Evolutionary conservation across 148 eudicot genomes (phyloP), one percentile per base, ranked within the genome.

Genomic region (Nyssa sinensis): DNA sequence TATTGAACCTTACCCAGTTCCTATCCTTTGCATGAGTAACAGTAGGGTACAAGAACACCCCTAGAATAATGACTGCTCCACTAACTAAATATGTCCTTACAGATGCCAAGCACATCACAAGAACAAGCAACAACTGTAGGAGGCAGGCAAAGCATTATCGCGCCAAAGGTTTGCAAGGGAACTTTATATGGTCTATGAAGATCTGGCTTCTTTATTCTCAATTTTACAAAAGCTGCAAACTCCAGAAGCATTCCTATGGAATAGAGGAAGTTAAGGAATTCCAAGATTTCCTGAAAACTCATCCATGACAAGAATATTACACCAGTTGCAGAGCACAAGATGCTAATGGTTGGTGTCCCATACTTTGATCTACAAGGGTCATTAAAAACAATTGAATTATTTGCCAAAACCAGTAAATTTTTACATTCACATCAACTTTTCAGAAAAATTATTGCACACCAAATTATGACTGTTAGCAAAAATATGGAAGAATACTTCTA

Each of bases 251-350:
- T 91, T 53, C 89, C 91, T 37, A 88, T 31, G 39, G 88, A 77
- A 59, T 91, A 91, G 23, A 89, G 91, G 83, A 88, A 87, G 84
- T 91, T 91, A 47, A 87, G 86, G 66, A 89, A 84, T 78, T 89
- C 90, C 62, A 91, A 78, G 74, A 91, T 91, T 79, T 91, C 93
- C 24, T 89, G 90, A 73, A 91, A 91, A 53, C 86, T 87, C 91
- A 91, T 89, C 93, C 93, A 89, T 47, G 97, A 91, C 24, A 89
- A 77, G 81, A 89, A 84, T 81, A 89, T 78, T 17, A 91, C 96
- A 30, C 96, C 96, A 23, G 83, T 81, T 63, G 97, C 93, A 5
- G 97, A 91, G 75, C 90, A 87, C 74, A 91, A 72, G 60, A 91
- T 91, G 83, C 97, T 91, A 72, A 86, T 31, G 59, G 97, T 87